These are phyloP conservation scores for Xylaria sp. DNA, from an alignment of 2,329 filamentous ascomycete species.

Conservation along the genomic window DNA sequence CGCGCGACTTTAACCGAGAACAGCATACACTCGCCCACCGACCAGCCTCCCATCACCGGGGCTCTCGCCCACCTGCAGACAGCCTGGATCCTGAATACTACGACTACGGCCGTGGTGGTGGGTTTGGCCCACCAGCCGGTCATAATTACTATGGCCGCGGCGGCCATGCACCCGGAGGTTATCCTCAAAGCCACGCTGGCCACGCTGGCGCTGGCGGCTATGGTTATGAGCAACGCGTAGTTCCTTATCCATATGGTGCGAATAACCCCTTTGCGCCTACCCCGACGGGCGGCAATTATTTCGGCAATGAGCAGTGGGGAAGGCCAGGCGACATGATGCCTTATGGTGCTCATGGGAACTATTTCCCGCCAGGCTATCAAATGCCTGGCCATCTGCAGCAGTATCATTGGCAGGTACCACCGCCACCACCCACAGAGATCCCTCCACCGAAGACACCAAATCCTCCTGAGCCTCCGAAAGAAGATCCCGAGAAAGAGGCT, in stretches of 20 bases:
- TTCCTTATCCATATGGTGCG: constrained; percentile 48
- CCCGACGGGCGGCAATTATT: constrained; percentile 49
- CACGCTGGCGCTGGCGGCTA: constrained; percentile 54
- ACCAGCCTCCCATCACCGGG: constrained; percentile 34
- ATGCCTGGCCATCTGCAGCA: constrained; percentile 58
- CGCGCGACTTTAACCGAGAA: constrained; percentile 44
- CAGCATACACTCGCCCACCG: constrained; percentile 45
- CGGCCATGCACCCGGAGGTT: constrained; percentile 45
- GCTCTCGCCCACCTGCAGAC: constrained; percentile 53
- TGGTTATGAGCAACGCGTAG: constrained; percentile 51
- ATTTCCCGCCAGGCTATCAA: constrained; percentile 43
- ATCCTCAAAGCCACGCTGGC: constrained; percentile 56
- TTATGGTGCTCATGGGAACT: constrained; percentile 46
- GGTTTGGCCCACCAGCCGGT: constrained; percentile 35
- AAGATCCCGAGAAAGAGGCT: constrained; percentile 64
- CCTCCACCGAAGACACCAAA: constrained; percentile 34
- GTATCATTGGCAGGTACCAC: constrained; percentile 49
- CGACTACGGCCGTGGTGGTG: constrained; percentile 53
- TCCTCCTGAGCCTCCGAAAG: constrained; percentile 32
- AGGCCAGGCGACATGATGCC: constrained; percentile 44
- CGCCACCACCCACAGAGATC: constrained; percentile 44
- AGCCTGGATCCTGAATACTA: constrained; percentile 69
- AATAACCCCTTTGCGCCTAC: constrained; percentile 43
- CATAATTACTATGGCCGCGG: constrained; percentile 43
- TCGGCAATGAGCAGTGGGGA: constrained; percentile 44